These are phyloP conservation scores for Debaryomyces udenii DNA, from an alignment of 1,139 yeast genomes.

Conservation along the genomic window DNA sequence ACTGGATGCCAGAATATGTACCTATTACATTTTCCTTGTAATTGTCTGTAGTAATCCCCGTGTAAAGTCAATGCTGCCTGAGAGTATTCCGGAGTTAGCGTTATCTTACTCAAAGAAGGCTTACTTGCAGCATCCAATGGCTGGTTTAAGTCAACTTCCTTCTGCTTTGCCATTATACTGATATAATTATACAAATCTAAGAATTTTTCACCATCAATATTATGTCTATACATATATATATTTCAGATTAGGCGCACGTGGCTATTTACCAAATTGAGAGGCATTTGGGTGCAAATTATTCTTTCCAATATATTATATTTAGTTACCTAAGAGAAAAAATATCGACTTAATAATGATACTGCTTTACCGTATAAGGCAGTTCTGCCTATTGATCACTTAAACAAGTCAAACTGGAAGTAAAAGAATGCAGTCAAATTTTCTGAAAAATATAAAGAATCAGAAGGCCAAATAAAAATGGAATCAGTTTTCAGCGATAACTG, in stretches of 20 bases:
- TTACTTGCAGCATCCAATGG: slow-evolving; percentile 56
- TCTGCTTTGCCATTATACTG: slow-evolving; percentile 39
- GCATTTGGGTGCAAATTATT: slow-evolving; percentile 9
- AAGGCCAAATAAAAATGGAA: too few relatives aligned
- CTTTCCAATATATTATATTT: neutral
- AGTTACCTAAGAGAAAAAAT: too few relatives aligned
- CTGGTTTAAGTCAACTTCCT: slow-evolving; percentile 50
- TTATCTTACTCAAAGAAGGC: slow-evolving; percentile 48
- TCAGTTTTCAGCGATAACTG: too few relatives aligned
- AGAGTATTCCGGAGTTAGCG: slow-evolving; percentile 57
- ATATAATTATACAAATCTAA: neutral
- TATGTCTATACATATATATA: slow-evolving; percentile 1
- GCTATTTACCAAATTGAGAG: slow-evolving; percentile 2
- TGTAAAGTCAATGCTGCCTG: slow-evolving; percentile 64
- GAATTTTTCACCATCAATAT: neutral
- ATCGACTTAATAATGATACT: too few relatives aligned
- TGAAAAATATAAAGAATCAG: too few relatives aligned
- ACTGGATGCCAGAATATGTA: slow-evolving; percentile 53
- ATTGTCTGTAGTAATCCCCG: slow-evolving; percentile 63
- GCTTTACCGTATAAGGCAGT: too few relatives aligned
- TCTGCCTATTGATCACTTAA: too few relatives aligned
- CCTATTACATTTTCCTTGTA: slow-evolving; percentile 54
- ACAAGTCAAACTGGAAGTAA: too few relatives aligned
- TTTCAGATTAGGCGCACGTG: slow-evolving; percentile 6
- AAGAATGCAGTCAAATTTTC: too few relatives aligned